phyloP scores from a whole-genome alignment of 169 alveolate species.

The Perkinsus marinus region DNA sequence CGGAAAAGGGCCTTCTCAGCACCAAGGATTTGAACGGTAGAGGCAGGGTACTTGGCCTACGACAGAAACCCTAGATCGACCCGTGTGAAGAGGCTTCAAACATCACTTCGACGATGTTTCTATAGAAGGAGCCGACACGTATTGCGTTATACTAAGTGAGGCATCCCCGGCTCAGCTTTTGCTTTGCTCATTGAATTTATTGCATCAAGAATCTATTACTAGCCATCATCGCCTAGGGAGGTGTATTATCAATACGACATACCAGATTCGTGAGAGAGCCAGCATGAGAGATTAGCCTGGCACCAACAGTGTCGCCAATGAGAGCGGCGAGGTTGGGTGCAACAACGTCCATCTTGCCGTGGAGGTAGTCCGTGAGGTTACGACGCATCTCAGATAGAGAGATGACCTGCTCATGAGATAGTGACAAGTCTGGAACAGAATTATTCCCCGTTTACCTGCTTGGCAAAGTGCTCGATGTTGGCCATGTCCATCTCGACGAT shows the following conservation, averaged over 20 bases:
- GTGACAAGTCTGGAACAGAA: neutral
- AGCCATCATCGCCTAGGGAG: neutral
- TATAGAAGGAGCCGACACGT: neutral
- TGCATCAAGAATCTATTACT: neutral
- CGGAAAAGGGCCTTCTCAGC: conserved; percentile 94
- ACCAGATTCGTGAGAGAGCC: conserved; percentile 76
- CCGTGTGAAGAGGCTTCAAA: too few species aligned
- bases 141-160: neutral
- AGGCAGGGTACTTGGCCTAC: conserved; percentile 86
- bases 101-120: too few species aligned
- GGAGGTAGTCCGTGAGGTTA: conserved; percentile 66
- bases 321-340: conserved; percentile 95
- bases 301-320: conserved; percentile 88
- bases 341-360: conserved; percentile 73
- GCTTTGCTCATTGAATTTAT: neutral
- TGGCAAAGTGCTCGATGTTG: conserved; percentile 75
- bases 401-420: neutral
- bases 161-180: neutral
- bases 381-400: conserved; percentile 72
- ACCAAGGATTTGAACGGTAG: conserved; percentile 87
- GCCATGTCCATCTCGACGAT: conserved; percentile 72
- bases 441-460: too few species aligned
- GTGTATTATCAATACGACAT: neutral
- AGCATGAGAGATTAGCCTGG: conserved; percentile 91
- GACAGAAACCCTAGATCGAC: neutral